phyloP scores from a whole-genome alignment of 2,329 filamentous ascomycete genomes.

The Volutella citrinella region DNA sequence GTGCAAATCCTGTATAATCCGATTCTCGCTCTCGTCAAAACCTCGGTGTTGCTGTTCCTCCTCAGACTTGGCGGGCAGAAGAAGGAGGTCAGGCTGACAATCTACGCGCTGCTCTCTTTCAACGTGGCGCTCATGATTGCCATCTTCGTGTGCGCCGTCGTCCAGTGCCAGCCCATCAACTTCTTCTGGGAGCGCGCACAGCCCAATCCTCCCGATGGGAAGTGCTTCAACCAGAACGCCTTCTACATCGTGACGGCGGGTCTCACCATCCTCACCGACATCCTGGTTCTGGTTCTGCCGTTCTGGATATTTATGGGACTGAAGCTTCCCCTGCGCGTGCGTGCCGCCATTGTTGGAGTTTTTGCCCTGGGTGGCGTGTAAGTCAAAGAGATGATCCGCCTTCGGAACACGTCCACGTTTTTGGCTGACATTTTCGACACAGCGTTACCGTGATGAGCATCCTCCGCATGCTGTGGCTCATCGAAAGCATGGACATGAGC shows the following conservation, averaged over 20 bases:
- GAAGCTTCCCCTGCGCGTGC: slow-evolving; percentile 33
- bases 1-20: slow-evolving; percentile 43
- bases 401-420: no score
- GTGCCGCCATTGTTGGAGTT: slow-evolving; percentile 37
- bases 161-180: slow-evolving; percentile 35
- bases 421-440: neutral
- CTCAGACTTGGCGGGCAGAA: slow-evolving; percentile 37
- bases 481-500: slow-evolving; percentile 15
- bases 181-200: slow-evolving; percentile 11
- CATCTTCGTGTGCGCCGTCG: slow-evolving; percentile 35
- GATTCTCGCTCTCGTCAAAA: slow-evolving; percentile 43
- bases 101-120: slow-evolving; percentile 30
- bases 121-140: slow-evolving; percentile 33
- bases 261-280: slow-evolving; percentile 40
- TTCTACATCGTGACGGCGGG: slow-evolving; percentile 32
- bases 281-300: slow-evolving; percentile 37
- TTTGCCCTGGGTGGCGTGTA: slow-evolving; percentile 37
- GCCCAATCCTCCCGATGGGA: slow-evolving; percentile 1
- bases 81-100: slow-evolving; percentile 21
- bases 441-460: slow-evolving; percentile 32
- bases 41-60: slow-evolving; percentile 42
- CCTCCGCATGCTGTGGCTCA: slow-evolving; percentile 29
- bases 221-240: slow-evolving; percentile 31
- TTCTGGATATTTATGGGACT: slow-evolving; percentile 39
- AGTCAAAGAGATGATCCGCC: no score